Percentiles rank a stretch among this genome's conserved stretches.
Conservation (phyloP, 768 basidiomycete species). For the Auricularia heimuer region DNA sequence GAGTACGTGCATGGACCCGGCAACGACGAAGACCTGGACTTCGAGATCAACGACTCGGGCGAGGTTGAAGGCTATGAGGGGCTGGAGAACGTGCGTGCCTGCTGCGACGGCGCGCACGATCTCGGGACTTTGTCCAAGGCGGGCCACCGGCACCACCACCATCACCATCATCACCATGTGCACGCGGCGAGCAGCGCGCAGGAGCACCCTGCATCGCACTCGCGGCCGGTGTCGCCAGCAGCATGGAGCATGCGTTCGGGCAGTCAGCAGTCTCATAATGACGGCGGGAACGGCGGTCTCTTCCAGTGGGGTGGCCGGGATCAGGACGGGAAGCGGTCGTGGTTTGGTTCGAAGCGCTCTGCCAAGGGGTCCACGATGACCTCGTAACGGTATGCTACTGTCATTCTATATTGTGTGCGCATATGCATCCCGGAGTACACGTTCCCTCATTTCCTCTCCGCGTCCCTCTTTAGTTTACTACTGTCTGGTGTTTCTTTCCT, state of each 20-base stretch:
- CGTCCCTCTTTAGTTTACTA: background rate
- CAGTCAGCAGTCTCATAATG: slow-evolving; percentile 63
- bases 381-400: background rate
- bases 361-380: background rate
- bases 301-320: slow-evolving; percentile 15
- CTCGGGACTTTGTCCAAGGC: slow-evolving; percentile 44
- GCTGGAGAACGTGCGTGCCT: slow-evolving; percentile 88
- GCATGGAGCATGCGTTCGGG: slow-evolving; percentile 84
- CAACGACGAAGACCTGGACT: slow-evolving; percentile 62
- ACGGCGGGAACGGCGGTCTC: background rate
- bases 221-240: slow-evolving; percentile 58
- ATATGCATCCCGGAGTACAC: background rate
- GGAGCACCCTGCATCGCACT: slow-evolving; percentile 30
- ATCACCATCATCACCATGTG: slow-evolving; percentile 49
- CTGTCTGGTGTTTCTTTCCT: background rate
- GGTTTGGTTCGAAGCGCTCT: slow-evolving; percentile 10
- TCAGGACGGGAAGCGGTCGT: slow-evolving; percentile 8
- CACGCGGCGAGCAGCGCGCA: slow-evolving; percentile 27
- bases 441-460: background rate
- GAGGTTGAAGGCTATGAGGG: slow-evolving; percentile 80
- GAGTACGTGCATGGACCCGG: slow-evolving; percentile 21
- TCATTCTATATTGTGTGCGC: background rate
- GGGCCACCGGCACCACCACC: slow-evolving; percentile 20
- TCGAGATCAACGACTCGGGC: slow-evolving; percentile 71
- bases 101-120: slow-evolving; percentile 81